These are phyloP conservation scores for Lachancea nothofagi DNA, from an alignment of 805 yeast genomes.

Conservation along the genomic window DNA sequence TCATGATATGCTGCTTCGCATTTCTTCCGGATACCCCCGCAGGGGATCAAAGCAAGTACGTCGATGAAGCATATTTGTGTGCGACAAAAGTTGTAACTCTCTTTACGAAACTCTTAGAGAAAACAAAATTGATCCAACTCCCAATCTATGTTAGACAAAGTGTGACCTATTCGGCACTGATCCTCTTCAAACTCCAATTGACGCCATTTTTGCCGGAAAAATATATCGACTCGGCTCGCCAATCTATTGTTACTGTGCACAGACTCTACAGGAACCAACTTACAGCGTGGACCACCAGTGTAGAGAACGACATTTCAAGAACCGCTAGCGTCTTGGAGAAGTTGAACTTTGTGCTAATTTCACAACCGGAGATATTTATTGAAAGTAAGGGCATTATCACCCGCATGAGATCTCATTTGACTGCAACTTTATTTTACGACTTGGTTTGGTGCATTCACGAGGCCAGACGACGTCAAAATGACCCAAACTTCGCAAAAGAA, in stretches of 20 bases:
- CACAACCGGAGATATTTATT: constrained; percentile 78
- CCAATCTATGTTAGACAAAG: constrained; percentile 86
- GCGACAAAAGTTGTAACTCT: constrained; percentile 80
- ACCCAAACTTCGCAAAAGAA: constrained; percentile 33
- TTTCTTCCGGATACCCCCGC: constrained; percentile 85
- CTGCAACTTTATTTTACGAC: constrained; percentile 88
- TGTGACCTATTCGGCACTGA: constrained; percentile 72
- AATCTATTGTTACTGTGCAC: constrained; percentile 89
- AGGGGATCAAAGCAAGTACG: constrained; percentile 80
- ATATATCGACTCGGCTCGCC: constrained; percentile 83
- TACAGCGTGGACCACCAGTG: constrained; percentile 80
- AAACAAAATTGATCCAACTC: constrained; percentile 66
- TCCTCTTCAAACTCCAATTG: constrained; percentile 74
- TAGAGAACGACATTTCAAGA: constrained; percentile 84
- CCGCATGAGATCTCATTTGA: constrained; percentile 85
- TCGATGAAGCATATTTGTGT: constrained; percentile 70
- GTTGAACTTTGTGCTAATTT: constrained; percentile 76
- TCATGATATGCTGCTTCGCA: constrained; percentile 83
- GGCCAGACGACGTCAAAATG: constrained; percentile 67
- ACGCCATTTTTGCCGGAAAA: constrained; percentile 62
- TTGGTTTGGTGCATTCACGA: constrained; percentile 93
- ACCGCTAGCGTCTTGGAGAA: constrained; percentile 89
- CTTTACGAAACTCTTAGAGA: constrained; percentile 63
- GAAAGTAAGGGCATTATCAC: constrained; percentile 71
- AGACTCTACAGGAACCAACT: constrained; percentile 80